These are phyloP conservation scores for Tylopilus subfusipes DNA, from an alignment of 768 basidiomycete genomes.

Conservation along the genomic window DNA sequence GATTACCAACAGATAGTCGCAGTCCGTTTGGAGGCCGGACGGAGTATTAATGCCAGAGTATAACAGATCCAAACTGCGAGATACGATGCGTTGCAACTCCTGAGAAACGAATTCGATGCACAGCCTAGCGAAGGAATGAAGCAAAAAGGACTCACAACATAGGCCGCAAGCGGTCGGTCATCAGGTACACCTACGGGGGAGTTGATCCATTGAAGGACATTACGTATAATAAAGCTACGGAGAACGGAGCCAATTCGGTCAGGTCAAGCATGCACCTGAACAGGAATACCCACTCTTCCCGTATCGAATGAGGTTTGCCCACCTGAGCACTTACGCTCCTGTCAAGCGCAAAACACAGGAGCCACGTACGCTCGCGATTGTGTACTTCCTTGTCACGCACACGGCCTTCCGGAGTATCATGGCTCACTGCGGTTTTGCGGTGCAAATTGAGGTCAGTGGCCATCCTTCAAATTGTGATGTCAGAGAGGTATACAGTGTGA, in stretches of 20 bases:
- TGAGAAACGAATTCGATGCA: conserved; percentile 25
- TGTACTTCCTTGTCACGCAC: conserved; percentile 81
- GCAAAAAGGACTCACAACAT: conserved; percentile 52
- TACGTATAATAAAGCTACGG: conserved; percentile 79
- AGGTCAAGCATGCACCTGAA: background rate
- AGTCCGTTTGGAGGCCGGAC: conserved; percentile 79
- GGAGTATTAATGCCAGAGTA: conserved; percentile 78
- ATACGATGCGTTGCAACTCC: conserved; percentile 87
- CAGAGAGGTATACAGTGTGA: background rate
- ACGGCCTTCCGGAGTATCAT: conserved; percentile 74
- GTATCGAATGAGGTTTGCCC: conserved; percentile 92
- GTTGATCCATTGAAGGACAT: conserved; percentile 70
- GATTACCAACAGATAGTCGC: conserved; percentile 82
- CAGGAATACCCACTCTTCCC: conserved; percentile 74
- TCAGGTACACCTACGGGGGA: conserved; percentile 58
- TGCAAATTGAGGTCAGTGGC: conserved; percentile 95
- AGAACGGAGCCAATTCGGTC: background rate
- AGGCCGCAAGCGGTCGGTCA: conserved; percentile 70
- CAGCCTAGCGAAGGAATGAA: background rate
- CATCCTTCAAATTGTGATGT: conserved; percentile 54
- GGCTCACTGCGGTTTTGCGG: conserved; percentile 66
- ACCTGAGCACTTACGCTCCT: conserved; percentile 91
- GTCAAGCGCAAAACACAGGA: conserved; percentile 82
- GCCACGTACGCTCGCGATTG: conserved; percentile 95
- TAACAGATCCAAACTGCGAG: conserved; percentile 83